A percentile compares a stretch with the other conserved stretches of the same genome.
Conservation (phyloP, 176 grass and related monocot species). For the sorghum (Sorghum bicolor) region Sorghum_bicolor_NCBIv3 NC_012878.2:12672501-12673000, state of each 20-base stretch:
- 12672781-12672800: slow-evolving; percentile 10
- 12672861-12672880: slow-evolving; percentile 50
- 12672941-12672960: slow-evolving; percentile 8
- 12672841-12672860: slow-evolving; percentile 62
- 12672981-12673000: too few species aligned
- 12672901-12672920: slow-evolving; percentile 86
- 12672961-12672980: background rate
- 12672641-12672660: slow-evolving; percentile 40
- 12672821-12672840: slow-evolving; percentile 70
- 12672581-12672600: slow-evolving; percentile 57
- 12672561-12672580: slow-evolving; percentile 55
- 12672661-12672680: slow-evolving; percentile 59
- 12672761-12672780: slow-evolving; percentile 11
- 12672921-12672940: slow-evolving; percentile 40
- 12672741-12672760: slow-evolving; percentile 54
- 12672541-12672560: slow-evolving; percentile 63
- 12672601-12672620: slow-evolving; percentile 60
- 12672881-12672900: slow-evolving; percentile 74
- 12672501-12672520: slow-evolving; percentile 14
- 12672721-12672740: slow-evolving; percentile 64
- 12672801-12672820: slow-evolving; percentile 17
- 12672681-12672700: slow-evolving; percentile 55
- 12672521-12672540: slow-evolving; percentile 36
- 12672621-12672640: slow-evolving; percentile 65
- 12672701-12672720: slow-evolving; percentile 72